Base-by-base conservation (phyloP, 2,329 filamentous ascomycete genomes). In the Penicillium sp. region DNA sequence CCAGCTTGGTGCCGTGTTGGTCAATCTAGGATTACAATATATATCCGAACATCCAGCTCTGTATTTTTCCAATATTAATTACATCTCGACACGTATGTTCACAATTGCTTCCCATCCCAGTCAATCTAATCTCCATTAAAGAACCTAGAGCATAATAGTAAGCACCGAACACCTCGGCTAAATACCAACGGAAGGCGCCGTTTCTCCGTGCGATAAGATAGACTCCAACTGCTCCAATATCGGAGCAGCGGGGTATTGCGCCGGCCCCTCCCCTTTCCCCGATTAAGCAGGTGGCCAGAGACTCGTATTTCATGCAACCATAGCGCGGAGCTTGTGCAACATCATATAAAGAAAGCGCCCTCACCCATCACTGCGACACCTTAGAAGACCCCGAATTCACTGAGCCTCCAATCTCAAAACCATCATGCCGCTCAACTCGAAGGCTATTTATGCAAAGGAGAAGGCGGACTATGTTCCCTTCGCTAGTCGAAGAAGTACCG, bases 401-500 rank as follows among this genome's bases (percentile, higher is more conserved):
- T 27, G 22, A 39, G 27, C 14, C 29, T 13, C 24, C 39, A 19
- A 26, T 24, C 6, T 21, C 22, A 21, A 37, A 16, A 24, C 21
- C 19, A 35, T 52, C 53, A 71, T 82, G 80, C 77, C 79, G 57
- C 78, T 82, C 59, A 77, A 78, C 60, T 71, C 77, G 14, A 74
- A 73, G 56, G 75, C 82, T 53, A 73, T 86, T 51, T 83, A 82
- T 62, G 77, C 82, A 29, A 74, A 77, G 52, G 68, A 69, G 22
- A 76, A 82, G 45, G 76, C 80, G 9, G 74, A 79, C 37, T 73
- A 72, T 51, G 64, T 65, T 48, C 69, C 70, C 3, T 75, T 75
- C 50, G 52, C 90, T 10, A 96, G 91, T 66, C 86, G 93, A 39
- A 83, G 95, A 61, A 97, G 93, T 66, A 92, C 96, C 13, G 91